Evolutionary conservation across 352 stramenopile genomes (phyloP), one percentile per base, ranked within the genome.

Genomic region (Peronospora farinosa): DNA sequence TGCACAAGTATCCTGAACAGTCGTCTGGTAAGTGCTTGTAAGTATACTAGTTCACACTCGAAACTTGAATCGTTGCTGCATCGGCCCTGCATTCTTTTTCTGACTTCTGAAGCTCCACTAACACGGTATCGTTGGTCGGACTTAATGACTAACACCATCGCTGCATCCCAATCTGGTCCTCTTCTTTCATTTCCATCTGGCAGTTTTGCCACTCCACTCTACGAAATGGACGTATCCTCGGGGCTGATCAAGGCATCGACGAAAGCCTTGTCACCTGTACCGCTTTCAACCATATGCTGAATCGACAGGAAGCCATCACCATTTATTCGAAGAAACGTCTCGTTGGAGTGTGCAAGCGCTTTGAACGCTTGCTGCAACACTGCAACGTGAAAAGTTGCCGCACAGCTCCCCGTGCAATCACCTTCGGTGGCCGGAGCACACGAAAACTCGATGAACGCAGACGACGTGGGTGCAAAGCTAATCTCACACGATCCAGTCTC

Each of bases 261-360:
- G 43, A 93, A 93, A 8, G 78, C 79, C 41, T 84, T 87, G 15
- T 90, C 72, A 37, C 79, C 79, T 16, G 72, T 74, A 8, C 74
- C 72, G 23, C 65, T 78, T 44, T 86, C 69, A 32, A 86, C 64
- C 79, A 90, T 88, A 61, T 90, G 79, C 63, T 92, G 82, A 43
- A 92, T 72, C 0, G 82, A 93, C 35, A 90, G 50, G 44, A 91
- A 91, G 0, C 82, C 82, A 35, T 88, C 64, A 10, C 67, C 63
- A 41, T 91, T 93, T 72, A 93, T 82, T 10, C 82, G 75, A 42
- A 93, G 56, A 39, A 88, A 93, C 10, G 82, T 86, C 53, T 93
- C 82, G 32, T 87, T 78, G 4, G 82, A 87, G 61, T 88, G 56
- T 5, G 57, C 57, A 5, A 93, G 63, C 11, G 78, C 83, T 54